Conservation (phyloP, 306 rosid genomes). For the Ormosia semicastrata region DNA sequence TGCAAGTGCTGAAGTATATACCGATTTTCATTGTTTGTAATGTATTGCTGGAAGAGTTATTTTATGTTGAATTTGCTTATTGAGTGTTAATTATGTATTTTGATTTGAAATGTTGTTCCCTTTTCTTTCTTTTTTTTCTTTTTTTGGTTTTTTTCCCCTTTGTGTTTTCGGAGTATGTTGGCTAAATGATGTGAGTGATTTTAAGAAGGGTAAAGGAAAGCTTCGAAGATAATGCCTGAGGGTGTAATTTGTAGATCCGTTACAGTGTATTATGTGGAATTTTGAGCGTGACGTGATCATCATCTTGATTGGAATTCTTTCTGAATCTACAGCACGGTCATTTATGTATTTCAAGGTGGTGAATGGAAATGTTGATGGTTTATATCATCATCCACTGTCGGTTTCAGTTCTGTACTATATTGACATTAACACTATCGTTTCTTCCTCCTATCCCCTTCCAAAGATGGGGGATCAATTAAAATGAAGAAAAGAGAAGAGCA, state of each 20-base stretch:
- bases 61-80: background rate
- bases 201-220: background rate
- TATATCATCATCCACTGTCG: background rate
- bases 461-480: background rate
- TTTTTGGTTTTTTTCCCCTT: background rate
- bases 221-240: background rate
- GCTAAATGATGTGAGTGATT: background rate
- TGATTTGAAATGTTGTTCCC: background rate
- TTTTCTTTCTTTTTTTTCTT: too few species aligned
- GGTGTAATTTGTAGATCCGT: background rate
- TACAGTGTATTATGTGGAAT: background rate
- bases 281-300: background rate
- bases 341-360: background rate
- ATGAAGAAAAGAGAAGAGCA: background rate
- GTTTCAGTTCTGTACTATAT: background rate
- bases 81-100: background rate
- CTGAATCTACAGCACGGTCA: background rate
- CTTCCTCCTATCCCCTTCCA: background rate
- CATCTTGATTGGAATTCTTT: background rate
- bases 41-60: background rate
- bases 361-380: background rate
- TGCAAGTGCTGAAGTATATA: conserved; percentile 7
- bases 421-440: background rate
- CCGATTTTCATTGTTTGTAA: background rate
- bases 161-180: background rate